Evolutionary conservation across 257 asterid species (phyloP), one percentile per base, ranked within the genome.

Genomic region (Marsdenia floribunda): DNA sequence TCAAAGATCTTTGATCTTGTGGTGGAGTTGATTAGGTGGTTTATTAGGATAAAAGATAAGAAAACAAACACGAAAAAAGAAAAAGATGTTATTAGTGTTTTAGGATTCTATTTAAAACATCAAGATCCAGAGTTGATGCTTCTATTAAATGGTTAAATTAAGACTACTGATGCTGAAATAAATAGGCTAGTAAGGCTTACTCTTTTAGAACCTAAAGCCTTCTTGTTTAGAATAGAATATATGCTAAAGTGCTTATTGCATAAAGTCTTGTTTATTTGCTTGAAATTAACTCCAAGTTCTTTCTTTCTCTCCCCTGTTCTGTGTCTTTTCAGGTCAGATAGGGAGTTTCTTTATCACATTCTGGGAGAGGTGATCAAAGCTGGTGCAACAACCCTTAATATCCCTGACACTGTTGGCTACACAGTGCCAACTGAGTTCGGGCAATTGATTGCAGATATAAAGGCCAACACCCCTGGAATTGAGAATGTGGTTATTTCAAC

Each of bases 311-410:
- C 13, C 4, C 11, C 42, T 19, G 0, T 37, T 81, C 70, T 75
- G 49, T 40, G 77, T 77, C 72, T 75, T 68, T 77, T 80, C 90
- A 92, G 97, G 82, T 92, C 99, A 10, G 96, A 89, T 37, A 82
- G 88, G 78, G 85, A 88, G 74, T 94, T 94, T 79, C 97, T 94
- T 65, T 94, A 94, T 80, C 84, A 88, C 76, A 90, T 94, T 75
- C 90, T 94, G 77, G 97, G 88, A 74, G 97, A 94, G 84, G 97
- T 94, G 73, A 94, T 94, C 52, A 87, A 86, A 87, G 97, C 92
- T 13, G 99, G 99, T 61, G 99, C 99, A 21, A 92, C 99, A 70
- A 94, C 99, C 71, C 92, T 94, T 68, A 94, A 94, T 86, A 94
- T 94, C 72, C 99, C 99, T 12, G 99, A 94, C 81, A 94, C 99